phyloP scores from a whole-genome alignment of 306 rosid species.

The Quercus variabilis region DNA sequence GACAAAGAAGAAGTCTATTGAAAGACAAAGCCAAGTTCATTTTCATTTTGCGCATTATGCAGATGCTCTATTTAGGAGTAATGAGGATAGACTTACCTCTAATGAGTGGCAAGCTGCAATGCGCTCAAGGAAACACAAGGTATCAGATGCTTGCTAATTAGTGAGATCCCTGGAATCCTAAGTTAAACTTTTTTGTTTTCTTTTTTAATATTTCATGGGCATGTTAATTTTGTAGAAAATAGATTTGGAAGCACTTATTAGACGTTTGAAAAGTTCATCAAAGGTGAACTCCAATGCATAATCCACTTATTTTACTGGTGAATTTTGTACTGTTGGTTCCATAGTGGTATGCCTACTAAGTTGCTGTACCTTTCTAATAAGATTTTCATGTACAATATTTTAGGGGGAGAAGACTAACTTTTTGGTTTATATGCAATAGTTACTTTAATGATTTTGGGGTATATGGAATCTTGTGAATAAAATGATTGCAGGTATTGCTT shows the following conservation, averaged over 20 bases:
- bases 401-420: slow-evolving; percentile 87
- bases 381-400: neutral
- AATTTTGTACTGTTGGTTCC: slow-evolving; percentile 12
- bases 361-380: neutral
- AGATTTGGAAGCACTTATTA: slow-evolving; percentile 80
- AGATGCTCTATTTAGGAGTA: slow-evolving; percentile 82
- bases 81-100: slow-evolving; percentile 81
- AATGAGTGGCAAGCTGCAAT: slow-evolving; percentile 92
- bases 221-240: slow-evolving; percentile 46
- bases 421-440: too few relatives aligned
- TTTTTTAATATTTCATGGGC: slow-evolving; percentile 9
- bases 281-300: slow-evolving; percentile 43
- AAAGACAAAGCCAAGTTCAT: slow-evolving; percentile 62
- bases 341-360: neutral
- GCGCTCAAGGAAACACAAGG: slow-evolving; percentile 88
- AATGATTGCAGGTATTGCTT: neutral
- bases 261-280: slow-evolving; percentile 59
- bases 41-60: slow-evolving; percentile 95
- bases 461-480: neutral
- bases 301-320: neutral
- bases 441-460: neutral
- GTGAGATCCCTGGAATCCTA: neutral
- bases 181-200: neutral
- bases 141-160: slow-evolving; percentile 13
- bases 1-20: slow-evolving; percentile 45